phyloP scores from a whole-genome alignment of 352 stramenopile species.

The Phytophthora uliginosa region DNA sequence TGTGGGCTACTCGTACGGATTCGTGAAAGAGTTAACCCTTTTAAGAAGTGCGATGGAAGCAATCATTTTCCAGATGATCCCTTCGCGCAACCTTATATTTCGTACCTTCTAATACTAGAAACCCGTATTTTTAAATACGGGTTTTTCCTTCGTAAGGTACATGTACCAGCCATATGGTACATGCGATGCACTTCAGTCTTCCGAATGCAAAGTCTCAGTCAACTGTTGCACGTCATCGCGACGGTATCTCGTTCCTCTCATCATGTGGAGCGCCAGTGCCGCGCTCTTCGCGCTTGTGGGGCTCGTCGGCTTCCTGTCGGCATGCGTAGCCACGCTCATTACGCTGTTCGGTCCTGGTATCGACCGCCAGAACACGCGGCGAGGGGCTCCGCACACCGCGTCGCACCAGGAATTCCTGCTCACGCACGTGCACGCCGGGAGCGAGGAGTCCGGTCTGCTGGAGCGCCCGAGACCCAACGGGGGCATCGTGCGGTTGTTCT shows the following conservation, averaged over 20 bases:
- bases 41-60: too few species aligned
- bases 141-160: too few species aligned
- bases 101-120: too few species aligned
- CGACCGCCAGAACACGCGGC: conserved; percentile 56
- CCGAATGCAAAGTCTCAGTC: conserved; percentile 1
- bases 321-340: conserved; percentile 35
- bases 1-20: too few species aligned
- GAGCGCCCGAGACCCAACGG: conserved; percentile 47
- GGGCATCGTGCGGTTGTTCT: conserved; percentile 68
- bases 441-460: conserved; percentile 65
- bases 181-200: not conserved
- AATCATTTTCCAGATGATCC: too few species aligned
- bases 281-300: conserved; percentile 20
- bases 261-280: conserved; percentile 31
- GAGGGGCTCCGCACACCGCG: conserved; percentile 44
- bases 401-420: conserved; percentile 68
- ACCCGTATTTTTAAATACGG: too few species aligned
- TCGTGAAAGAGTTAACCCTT: too few species aligned
- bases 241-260: not conserved
- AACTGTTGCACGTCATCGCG: not conserved
- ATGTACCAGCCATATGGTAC: too few species aligned
- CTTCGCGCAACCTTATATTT: too few species aligned
- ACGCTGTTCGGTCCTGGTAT: conserved; percentile 71
- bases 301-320: conserved; percentile 25
- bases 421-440: conserved; percentile 51